Evolutionary conservation across 2,329 filamentous ascomycete species (phyloP).

Genomic region (Zopfia rhizophila): DNA sequence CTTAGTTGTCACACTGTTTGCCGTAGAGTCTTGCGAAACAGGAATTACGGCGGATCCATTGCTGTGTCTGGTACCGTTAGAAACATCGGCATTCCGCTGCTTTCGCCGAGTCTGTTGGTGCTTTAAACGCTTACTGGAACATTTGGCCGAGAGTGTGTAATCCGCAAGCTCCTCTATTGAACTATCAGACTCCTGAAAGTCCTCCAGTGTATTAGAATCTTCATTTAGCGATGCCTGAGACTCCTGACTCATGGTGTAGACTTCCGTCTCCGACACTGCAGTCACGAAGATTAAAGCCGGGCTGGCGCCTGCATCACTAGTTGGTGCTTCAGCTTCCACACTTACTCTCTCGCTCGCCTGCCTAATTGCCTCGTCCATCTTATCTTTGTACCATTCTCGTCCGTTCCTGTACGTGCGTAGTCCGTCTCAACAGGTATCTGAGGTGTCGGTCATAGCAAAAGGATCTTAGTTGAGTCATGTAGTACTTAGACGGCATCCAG

Average conservation of each 20-base stretch:
- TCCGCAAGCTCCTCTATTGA: slow-evolving; percentile 16
- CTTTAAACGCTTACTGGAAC: slow-evolving; percentile 16
- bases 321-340: slow-evolving; percentile 15
- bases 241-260: slow-evolving; percentile 26
- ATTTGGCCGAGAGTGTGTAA: slow-evolving; percentile 18
- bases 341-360: slow-evolving; percentile 27
- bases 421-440: slow-evolving; percentile 23
- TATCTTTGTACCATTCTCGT: slow-evolving; percentile 23
- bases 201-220: slow-evolving; percentile 9
- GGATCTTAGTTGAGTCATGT: slow-evolving; percentile 48
- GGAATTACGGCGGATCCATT: too few species aligned
- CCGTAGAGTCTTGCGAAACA: too few species aligned
- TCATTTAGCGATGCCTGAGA: slow-evolving; percentile 23
- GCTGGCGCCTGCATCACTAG: slow-evolving; percentile 17
- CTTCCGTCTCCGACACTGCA: slow-evolving; percentile 24
- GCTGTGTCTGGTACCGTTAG: too few species aligned
- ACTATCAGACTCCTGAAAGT: slow-evolving; percentile 15
- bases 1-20: too few species aligned
- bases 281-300: slow-evolving; percentile 27
- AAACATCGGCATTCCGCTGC: slow-evolving; percentile 23
- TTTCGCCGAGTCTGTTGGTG: slow-evolving; percentile 15
- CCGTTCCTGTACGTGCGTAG: slow-evolving; percentile 25
- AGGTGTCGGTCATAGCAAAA: slow-evolving; percentile 20
- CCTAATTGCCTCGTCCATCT: slow-evolving; percentile 27
- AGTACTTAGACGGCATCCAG: slow-evolving; percentile 51